Base-by-base conservation (phyloP, 257 asterid genomes). In the Rauvolfia tetraphylla region DNA sequence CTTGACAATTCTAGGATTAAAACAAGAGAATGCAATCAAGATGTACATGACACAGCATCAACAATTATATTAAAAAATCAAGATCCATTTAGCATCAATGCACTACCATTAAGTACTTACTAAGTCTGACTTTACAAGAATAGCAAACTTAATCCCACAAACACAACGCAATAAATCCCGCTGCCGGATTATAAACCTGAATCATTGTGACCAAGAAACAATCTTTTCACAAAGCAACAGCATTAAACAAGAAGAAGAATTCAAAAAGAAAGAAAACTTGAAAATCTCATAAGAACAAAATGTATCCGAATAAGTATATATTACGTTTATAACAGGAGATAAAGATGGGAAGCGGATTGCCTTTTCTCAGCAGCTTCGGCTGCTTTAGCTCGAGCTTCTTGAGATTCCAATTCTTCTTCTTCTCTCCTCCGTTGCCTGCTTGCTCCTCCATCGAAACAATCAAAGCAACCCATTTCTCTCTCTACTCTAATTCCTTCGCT, bases 341-440 rank as follows among this genome's bases (percentile, higher is more conserved):
- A 11, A 36, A 15, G 67, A 61, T 49, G 20, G 29, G 42, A 62
- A 6, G 68, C 68, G 15, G 78, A 69, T 48, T 76, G 36, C 98
- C 98, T 92, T 87, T 86, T 89, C 78, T 90, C 90, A 72, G 98
- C 98, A 72, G 98, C 98, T 85, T 89, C 98, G 41, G 96, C 97
- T 78, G 97, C 97, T 79, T 69, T 92, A 1, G 89, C 84, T 20
- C 96, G 95, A 75, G 96, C 98, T 84, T 89, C 93, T 79, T 83
- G 86, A 54, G 98, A 92, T 68, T 96, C 97, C 76, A 92, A 79
- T 53, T 89, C 92, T 23, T 94, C 98, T 85, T 88, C 91, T 74
- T 90, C 98, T 78, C 84, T 93, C 70, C 90, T 86, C 78, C 78
- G 90, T 78, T 86, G 85, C 76, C 84, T 90, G 84, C 84, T 85